phyloP scores from a whole-genome alignment of 2,329 filamentous ascomycete species.

The Grosmannia penicillata region DNA sequence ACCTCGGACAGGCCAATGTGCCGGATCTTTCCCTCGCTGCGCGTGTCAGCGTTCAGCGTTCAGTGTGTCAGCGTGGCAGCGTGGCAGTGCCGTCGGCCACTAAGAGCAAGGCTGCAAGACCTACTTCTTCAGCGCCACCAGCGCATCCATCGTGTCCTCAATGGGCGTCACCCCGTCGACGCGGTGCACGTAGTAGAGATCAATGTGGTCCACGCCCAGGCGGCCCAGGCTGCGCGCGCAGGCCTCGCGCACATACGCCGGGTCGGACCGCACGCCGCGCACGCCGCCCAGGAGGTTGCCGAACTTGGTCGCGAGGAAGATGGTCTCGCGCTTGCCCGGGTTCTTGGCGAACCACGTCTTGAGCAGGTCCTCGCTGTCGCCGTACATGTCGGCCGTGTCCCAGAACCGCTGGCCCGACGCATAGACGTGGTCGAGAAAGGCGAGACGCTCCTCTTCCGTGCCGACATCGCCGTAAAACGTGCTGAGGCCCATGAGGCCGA shows the following conservation, averaged over 20 bases:
- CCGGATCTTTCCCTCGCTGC: slow-evolving; percentile 36
- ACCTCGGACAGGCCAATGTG: slow-evolving; percentile 40
- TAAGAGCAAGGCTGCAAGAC: not conserved
- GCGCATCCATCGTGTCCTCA: slow-evolving; percentile 30
- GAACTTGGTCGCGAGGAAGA: slow-evolving; percentile 24
- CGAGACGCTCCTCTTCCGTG: slow-evolving; percentile 23
- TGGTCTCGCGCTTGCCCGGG: slow-evolving; percentile 20
- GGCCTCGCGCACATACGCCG: slow-evolving; percentile 14
- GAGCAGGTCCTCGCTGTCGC: slow-evolving; percentile 26
- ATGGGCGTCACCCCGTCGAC: slow-evolving; percentile 27
- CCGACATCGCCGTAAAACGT: slow-evolving; percentile 9
- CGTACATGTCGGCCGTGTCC: slow-evolving; percentile 29
- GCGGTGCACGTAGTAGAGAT: slow-evolving; percentile 38
- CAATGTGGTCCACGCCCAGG: slow-evolving; percentile 35
- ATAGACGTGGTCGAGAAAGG: slow-evolving; percentile 25
- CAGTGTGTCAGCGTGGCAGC: no score
- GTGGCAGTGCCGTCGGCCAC: no score
- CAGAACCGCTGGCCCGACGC: slow-evolving; percentile 26
- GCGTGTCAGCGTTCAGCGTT: not conserved
- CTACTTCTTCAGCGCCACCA: slow-evolving; percentile 27
- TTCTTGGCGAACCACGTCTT: slow-evolving; percentile 27
- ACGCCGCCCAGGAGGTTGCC: not conserved
- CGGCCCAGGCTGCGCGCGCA: slow-evolving; percentile 23
- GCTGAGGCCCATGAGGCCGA: slow-evolving; percentile 28
- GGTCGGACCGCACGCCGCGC: slow-evolving; percentile 17